Percentiles rank a stretch among this genome's conserved stretches.
Evolutionary conservation across 2,329 filamentous ascomycete species (phyloP).

Genomic region (Atkinsonella texensis): DNA sequence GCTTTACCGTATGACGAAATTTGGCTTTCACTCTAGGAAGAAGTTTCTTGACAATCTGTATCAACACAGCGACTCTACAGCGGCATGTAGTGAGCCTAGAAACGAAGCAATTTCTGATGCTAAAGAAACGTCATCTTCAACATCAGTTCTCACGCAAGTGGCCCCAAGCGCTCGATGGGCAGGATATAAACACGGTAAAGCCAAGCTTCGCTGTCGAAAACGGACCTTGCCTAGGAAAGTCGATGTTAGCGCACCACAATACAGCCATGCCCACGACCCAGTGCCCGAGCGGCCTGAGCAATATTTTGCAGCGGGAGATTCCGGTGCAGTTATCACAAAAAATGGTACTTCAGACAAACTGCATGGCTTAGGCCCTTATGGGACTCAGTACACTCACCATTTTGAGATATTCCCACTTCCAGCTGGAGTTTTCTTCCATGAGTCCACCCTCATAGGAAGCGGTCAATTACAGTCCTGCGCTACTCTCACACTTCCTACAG

Average conservation of each 20-base stretch:
- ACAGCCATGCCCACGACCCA: conserved; percentile 41
- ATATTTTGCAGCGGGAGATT: conserved; percentile 1
- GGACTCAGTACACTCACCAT: conserved; percentile 47
- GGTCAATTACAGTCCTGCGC: conserved; percentile 26
- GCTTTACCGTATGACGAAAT: conserved; percentile 18
- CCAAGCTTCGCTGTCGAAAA: conserved; percentile 29
- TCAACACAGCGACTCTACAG: conserved; percentile 18
- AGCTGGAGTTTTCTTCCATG: conserved; percentile 44
- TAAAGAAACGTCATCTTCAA: neutral
- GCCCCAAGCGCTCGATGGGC: neutral
- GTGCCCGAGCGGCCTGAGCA: conserved; percentile 17
- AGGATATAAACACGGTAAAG: neutral
- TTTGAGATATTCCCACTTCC: conserved; percentile 51
- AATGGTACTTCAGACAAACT: conserved; percentile 22
- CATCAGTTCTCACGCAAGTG: neutral
- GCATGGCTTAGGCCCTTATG: conserved; percentile 46
- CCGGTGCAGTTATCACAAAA: conserved; percentile 5
- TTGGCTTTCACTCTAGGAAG: conserved; percentile 39
- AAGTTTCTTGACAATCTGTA: conserved; percentile 43
- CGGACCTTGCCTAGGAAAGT: conserved; percentile 28
- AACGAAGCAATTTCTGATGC: neutral
- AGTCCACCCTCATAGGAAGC: conserved; percentile 45
- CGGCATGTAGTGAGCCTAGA: neutral
- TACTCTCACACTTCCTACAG: conserved; percentile 14
- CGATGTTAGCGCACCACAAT: conserved; percentile 40